These are phyloP conservation scores for Alternaria sp. DNA, from an alignment of 2,329 filamentous ascomycete genomes.

Conservation along the genomic window DNA sequence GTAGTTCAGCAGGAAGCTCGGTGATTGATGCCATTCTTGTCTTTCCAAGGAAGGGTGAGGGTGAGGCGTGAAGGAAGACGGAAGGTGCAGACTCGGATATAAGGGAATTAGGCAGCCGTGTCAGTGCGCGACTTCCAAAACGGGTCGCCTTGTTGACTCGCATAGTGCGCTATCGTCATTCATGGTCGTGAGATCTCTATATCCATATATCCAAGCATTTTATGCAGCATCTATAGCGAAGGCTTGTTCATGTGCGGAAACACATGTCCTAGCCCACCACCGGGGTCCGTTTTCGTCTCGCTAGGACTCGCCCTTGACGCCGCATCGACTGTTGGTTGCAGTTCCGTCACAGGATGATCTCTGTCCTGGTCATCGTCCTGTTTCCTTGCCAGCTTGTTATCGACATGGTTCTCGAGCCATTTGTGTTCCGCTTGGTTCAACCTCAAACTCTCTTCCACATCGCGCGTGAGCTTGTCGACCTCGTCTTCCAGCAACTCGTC, in stretches of 20 bases:
- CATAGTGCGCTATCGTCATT: not conserved
- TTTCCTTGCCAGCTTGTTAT: slow-evolving; percentile 34
- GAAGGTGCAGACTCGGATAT: not conserved
- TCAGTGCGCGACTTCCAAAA: not conserved
- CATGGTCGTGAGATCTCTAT: slow-evolving; percentile 2
- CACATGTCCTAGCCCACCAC: slow-evolving; percentile 32
- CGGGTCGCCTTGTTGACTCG: not conserved
- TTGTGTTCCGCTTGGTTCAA: slow-evolving; percentile 36
- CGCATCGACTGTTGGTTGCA: slow-evolving; percentile 10
- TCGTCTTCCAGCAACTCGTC: slow-evolving; percentile 66
- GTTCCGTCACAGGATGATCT: not conserved
- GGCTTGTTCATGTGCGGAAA: slow-evolving; percentile 50
- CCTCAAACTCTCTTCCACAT: slow-evolving; percentile 62
- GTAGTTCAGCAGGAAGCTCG: not conserved
- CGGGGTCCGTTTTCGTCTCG: slow-evolving; percentile 4
- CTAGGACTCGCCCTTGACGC: slow-evolving; percentile 11
- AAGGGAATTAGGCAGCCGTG: not conserved
- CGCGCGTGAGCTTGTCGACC: slow-evolving; percentile 63
- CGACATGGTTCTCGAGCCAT: slow-evolving; percentile 44
- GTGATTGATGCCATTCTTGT: not conserved
- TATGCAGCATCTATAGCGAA: slow-evolving; percentile 45
- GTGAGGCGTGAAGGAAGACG: not conserved
- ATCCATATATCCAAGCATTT: not conserved
- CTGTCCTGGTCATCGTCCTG: slow-evolving; percentile 10
- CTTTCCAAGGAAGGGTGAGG: not conserved